A percentile compares a stretch with the other conserved stretches of the same genome.
These are phyloP conservation scores for Begonia peltatifolia DNA, from an alignment of 306 rosid species.

Conservation along the genomic window DNA sequence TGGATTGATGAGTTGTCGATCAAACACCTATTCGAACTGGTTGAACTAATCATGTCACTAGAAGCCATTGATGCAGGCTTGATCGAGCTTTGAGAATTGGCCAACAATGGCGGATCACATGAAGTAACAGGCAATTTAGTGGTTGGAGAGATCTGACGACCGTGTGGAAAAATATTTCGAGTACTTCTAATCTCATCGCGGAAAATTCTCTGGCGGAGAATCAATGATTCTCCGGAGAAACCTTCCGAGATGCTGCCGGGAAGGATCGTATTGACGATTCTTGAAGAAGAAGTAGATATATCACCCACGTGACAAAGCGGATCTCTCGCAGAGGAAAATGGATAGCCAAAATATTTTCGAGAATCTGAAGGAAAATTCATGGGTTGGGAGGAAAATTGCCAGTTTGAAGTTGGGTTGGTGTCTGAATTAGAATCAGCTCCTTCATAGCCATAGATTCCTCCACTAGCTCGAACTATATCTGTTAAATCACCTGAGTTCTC, in stretches of 20 bases:
- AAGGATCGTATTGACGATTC: too few relatives aligned
- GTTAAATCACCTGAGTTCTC: conserved; percentile 86
- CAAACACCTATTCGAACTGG: conserved; percentile 19
- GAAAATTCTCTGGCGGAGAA: too few relatives aligned
- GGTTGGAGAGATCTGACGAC: conserved; percentile 85
- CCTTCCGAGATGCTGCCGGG: too few relatives aligned
- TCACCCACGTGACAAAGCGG: conserved; percentile 35
- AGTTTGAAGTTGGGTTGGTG: conserved; percentile 2
- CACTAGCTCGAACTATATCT: conserved; percentile 46
- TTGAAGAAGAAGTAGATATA: neutral
- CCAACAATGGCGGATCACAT: conserved; percentile 2
- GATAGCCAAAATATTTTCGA: conserved; percentile 49
- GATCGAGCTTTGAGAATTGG: conserved; percentile 7
- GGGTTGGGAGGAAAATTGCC: conserved; percentile 11
- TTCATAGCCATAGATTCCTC: neutral
- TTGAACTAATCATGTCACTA: conserved; percentile 11
- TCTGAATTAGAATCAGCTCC: conserved; percentile 10
- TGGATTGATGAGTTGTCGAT: conserved; percentile 26
- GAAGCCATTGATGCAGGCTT: conserved; percentile 9
- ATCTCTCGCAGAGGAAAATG: conserved; percentile 62
- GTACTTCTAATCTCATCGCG: conserved; percentile 11
- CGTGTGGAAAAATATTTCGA: conserved; percentile 53
- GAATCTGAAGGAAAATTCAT: conserved; percentile 5
- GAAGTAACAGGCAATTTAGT: conserved; percentile 5
- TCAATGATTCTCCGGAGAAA: too few relatives aligned